phyloP scores from a whole-genome alignment of 306 rosid species.

The Gleditsia sinensis region DNA sequence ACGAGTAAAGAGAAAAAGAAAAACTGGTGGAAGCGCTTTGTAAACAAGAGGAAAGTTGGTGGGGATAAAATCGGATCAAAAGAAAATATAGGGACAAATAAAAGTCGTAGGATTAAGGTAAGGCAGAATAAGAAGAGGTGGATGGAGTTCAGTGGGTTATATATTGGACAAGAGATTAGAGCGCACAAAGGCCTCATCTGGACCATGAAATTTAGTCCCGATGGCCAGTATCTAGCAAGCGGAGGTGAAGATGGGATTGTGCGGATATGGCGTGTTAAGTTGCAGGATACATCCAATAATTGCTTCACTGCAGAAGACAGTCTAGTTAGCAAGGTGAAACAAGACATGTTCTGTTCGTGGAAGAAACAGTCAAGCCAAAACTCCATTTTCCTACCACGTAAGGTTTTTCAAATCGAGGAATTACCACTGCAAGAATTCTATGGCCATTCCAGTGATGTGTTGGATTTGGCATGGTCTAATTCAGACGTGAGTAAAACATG shows the following conservation, averaged over 20 bases:
- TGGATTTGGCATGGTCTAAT: constrained; percentile 93
- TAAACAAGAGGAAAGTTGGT: constrained; percentile 34
- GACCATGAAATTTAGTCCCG: constrained; percentile 91
- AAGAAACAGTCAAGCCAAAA: constrained; percentile 49
- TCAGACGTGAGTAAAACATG: constrained; percentile 69
- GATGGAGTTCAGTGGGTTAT: constrained; percentile 68
- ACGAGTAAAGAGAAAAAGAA: constrained; percentile 41
- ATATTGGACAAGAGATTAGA: constrained; percentile 65
- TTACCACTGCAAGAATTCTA: constrained; percentile 63
- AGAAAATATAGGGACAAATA: constrained; percentile 11
- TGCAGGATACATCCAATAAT: constrained; percentile 43
- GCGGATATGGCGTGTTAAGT: constrained; percentile 64
- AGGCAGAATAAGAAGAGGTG: constrained; percentile 57
- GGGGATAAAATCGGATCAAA: constrained; percentile 37
- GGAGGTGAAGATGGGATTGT: constrained; percentile 97
- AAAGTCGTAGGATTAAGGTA: constrained; percentile 48
- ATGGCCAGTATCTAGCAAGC: constrained; percentile 75
- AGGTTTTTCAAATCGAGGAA: constrained; percentile 71
- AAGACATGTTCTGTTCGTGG: constrained; percentile 43
- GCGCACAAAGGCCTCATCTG: constrained; percentile 84
- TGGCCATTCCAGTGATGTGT: constrained; percentile 78
- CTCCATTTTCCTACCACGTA: constrained; percentile 60
- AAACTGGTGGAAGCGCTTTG: constrained; percentile 63
- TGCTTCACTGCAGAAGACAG: constrained; percentile 39
- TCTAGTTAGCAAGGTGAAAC: constrained; percentile 36